Conservation (phyloP, 1,139 yeast species). For the Oligophagozyma castellii region DNA sequence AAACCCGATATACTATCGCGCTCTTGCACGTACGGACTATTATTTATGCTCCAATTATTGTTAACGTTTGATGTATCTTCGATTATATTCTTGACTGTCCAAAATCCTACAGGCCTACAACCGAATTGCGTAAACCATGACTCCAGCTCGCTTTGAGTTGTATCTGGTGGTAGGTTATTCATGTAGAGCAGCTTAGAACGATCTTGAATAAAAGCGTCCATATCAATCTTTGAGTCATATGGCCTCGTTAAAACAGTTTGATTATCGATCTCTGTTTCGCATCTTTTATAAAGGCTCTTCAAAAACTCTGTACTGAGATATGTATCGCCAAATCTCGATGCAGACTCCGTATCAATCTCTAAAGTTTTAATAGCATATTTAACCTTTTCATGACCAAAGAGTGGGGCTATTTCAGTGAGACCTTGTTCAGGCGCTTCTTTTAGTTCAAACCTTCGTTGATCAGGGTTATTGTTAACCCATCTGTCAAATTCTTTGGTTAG, state of each 20-base stretch:
- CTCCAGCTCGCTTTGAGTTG: slow-evolving; percentile 83
- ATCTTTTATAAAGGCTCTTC: slow-evolving; percentile 36
- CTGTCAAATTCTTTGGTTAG: slow-evolving; percentile 56
- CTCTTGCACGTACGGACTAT: slow-evolving; percentile 24
- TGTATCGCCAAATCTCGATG: neutral
- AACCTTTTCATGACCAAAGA: slow-evolving; percentile 1
- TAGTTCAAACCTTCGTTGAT: slow-evolving; percentile 15
- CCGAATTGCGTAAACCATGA: slow-evolving; percentile 85
- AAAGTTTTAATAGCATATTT: too few relatives aligned
- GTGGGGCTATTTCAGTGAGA: neutral
- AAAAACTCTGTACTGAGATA: neutral
- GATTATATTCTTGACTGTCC: slow-evolving; percentile 51
- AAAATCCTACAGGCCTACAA: slow-evolving; percentile 74
- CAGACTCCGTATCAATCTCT: neutral
- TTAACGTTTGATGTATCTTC: slow-evolving; percentile 14
- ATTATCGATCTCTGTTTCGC: slow-evolving; percentile 40
- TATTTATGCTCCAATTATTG: slow-evolving; percentile 15
- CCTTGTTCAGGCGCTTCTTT: neutral
- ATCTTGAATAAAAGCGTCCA: slow-evolving; percentile 53
- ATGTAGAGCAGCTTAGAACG: slow-evolving; percentile 67
- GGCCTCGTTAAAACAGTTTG: slow-evolving; percentile 54
- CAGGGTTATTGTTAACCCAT: slow-evolving; percentile 46
- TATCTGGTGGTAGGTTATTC: slow-evolving; percentile 67
- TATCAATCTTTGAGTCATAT: slow-evolving; percentile 60
- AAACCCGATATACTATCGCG: slow-evolving; percentile 49